phyloP scores from a whole-genome alignment of 1,139 yeast genomes.

The Scheffersomyces stambukii region DNA sequence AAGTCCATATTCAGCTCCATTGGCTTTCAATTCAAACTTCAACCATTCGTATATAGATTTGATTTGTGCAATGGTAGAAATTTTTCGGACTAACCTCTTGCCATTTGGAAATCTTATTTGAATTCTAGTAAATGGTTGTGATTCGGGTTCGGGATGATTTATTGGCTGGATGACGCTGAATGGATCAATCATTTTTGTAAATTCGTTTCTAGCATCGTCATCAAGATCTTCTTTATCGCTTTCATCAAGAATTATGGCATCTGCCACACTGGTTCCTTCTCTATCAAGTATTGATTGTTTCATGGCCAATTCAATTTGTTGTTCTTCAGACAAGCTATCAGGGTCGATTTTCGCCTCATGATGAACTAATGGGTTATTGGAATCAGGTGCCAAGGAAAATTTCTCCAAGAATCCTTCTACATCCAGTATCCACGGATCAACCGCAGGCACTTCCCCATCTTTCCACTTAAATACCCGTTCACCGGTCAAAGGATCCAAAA shows the following conservation, averaged over 20 bases:
- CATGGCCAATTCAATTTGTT: constrained; percentile 77
- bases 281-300: constrained; percentile 51
- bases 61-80: constrained; percentile 55
- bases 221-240: constrained; percentile 12
- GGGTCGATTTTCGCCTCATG: constrained; percentile 56
- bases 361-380: constrained; percentile 64
- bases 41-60: constrained; percentile 32
- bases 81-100: constrained; percentile 71
- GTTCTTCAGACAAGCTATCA: constrained; percentile 70
- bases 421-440: constrained; percentile 56
- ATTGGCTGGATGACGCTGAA: constrained; percentile 46
- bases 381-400: constrained; percentile 62
- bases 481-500: constrained; percentile 92
- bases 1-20: constrained; percentile 44
- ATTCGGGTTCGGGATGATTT: constrained; percentile 55
- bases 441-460: constrained; percentile 54
- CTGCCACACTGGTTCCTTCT: constrained; percentile 19
- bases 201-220: constrained; percentile 11
- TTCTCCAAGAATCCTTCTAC: constrained; percentile 55
- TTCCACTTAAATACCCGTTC: constrained; percentile 76
- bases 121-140: constrained; percentile 64
- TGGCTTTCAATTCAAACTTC: constrained; percentile 57
- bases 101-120: constrained; percentile 90
- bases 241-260: constrained; percentile 25
- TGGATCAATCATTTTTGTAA: constrained; percentile 12